Evolutionary conservation across 2,329 filamentous ascomycete species (phyloP).

Genomic region (Parascedosporium putredinis): DNA sequence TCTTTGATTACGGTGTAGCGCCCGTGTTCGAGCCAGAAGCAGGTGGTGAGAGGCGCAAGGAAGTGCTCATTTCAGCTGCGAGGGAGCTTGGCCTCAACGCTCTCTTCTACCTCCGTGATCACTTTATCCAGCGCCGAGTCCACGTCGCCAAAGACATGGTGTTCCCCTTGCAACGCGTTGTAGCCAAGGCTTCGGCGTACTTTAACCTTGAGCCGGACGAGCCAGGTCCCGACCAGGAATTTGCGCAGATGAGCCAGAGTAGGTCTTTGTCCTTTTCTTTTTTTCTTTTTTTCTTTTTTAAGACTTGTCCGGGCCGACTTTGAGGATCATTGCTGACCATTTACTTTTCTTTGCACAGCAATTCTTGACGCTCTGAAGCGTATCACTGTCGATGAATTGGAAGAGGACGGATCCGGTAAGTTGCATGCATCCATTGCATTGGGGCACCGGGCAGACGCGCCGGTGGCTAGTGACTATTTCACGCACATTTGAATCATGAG

Average conservation of each 20-base stretch:
- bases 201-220: constrained; percentile 24
- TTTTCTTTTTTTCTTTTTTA: neutral
- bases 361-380: constrained; percentile 38
- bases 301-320: too few relatives aligned
- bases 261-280: constrained; percentile 14
- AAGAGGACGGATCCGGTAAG: constrained; percentile 51
- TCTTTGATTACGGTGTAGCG: constrained; percentile 28
- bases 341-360: constrained; percentile 15
- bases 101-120: constrained; percentile 34
- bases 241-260: constrained; percentile 26
- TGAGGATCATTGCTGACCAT: constrained; percentile 1
- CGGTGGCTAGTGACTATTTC: too few relatives aligned
- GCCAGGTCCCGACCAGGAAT: constrained; percentile 19
- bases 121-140: constrained; percentile 29
- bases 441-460: too few relatives aligned
- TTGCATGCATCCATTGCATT: too few relatives aligned
- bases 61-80: constrained; percentile 24
- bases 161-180: constrained; percentile 28
- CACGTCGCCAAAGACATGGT: constrained; percentile 34
- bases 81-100: constrained; percentile 32
- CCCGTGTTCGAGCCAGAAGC: constrained; percentile 20
- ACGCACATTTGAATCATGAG: neutral
- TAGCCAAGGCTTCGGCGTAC: constrained; percentile 30
- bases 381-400: constrained; percentile 46
- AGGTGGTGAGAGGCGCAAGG: constrained; percentile 19